Conservation (phyloP, 1,139 yeast genomes). For the Diutina rugosa region DNA sequence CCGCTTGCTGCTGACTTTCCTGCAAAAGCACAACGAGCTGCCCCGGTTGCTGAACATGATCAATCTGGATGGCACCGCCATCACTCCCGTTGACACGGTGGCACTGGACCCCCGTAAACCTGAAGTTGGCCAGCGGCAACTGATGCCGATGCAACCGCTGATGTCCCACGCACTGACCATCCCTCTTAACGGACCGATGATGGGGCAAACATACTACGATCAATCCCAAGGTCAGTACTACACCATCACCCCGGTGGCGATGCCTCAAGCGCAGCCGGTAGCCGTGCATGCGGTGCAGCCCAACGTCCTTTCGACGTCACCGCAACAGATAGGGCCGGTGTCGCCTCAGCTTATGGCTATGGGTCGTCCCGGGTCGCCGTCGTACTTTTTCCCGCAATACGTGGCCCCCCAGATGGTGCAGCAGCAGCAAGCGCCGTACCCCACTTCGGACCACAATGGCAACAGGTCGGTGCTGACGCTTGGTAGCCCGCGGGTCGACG, state of each 20-base stretch:
- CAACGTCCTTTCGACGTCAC: constrained; percentile 26
- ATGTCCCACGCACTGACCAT: background rate
- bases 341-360: constrained; percentile 6
- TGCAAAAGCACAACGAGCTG: constrained; percentile 20
- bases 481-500: background rate
- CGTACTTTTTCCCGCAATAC: constrained; percentile 10
- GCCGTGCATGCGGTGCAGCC: constrained; percentile 10
- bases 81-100: constrained; percentile 28
- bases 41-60: constrained; percentile 29
- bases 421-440: background rate
- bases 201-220: constrained; percentile 31
- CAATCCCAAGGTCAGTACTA: constrained; percentile 34
- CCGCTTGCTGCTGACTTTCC: constrained; percentile 13
- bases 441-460: background rate
- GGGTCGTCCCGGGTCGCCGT: constrained; percentile 5
- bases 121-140: constrained; percentile 3
- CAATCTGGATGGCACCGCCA: constrained; percentile 35
- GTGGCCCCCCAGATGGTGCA: constrained; percentile 8
- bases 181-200: constrained; percentile 6
- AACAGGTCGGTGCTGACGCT: background rate
- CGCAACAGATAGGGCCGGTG: constrained; percentile 11
- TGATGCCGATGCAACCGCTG: background rate
- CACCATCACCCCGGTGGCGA: constrained; percentile 23
- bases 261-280: constrained; percentile 7
- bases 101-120: constrained; percentile 4